Percentiles rank a stretch among this genome's conserved stretches.
These are phyloP conservation scores for Cucurbita argyrosperma DNA, from an alignment of 306 rosid genomes.

Conservation along the genomic window DNA sequence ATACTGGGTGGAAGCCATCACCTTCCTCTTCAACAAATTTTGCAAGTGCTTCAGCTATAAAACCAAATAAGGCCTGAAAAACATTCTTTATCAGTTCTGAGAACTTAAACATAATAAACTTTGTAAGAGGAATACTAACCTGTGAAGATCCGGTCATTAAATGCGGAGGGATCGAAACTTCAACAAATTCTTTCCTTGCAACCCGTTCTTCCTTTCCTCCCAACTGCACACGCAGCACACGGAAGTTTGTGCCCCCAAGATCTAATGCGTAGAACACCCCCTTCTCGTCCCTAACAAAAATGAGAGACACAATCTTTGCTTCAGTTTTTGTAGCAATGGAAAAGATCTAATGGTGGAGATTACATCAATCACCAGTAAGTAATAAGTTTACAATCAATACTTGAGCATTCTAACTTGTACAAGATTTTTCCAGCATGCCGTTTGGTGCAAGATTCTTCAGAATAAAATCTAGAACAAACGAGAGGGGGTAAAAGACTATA, in stretches of 20 bases:
- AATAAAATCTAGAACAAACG: background rate
- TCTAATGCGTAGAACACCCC: slow-evolving; percentile 88
- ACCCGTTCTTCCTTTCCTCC: slow-evolving; percentile 69
- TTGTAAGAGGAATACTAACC: slow-evolving; percentile 39
- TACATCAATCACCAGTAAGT: background rate
- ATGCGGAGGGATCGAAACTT: slow-evolving; percentile 90
- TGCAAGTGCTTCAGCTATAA: slow-evolving; percentile 60
- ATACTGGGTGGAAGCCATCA: slow-evolving; percentile 59
- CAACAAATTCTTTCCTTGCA: slow-evolving; percentile 33
- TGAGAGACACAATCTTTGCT: background rate
- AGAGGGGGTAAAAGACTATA: background rate
- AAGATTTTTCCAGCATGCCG: background rate
- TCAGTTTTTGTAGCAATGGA: background rate
- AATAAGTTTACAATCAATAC: background rate
- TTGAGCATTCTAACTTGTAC: background rate
- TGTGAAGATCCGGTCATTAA: slow-evolving; percentile 76
- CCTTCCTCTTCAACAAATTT: slow-evolving; percentile 73
- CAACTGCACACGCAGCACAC: slow-evolving; percentile 72
- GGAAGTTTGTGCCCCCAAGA: slow-evolving; percentile 97
- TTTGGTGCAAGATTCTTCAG: background rate
- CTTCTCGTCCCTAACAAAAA: slow-evolving; percentile 57
- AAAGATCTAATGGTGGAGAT: background rate
- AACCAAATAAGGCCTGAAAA: slow-evolving; percentile 79
- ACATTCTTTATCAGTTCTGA: slow-evolving; percentile 10
- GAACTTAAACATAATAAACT: background rate